Evolutionary conservation across 164 flowering plant species (phyloP).

Genomic region (Berberis thunbergii): DNA sequence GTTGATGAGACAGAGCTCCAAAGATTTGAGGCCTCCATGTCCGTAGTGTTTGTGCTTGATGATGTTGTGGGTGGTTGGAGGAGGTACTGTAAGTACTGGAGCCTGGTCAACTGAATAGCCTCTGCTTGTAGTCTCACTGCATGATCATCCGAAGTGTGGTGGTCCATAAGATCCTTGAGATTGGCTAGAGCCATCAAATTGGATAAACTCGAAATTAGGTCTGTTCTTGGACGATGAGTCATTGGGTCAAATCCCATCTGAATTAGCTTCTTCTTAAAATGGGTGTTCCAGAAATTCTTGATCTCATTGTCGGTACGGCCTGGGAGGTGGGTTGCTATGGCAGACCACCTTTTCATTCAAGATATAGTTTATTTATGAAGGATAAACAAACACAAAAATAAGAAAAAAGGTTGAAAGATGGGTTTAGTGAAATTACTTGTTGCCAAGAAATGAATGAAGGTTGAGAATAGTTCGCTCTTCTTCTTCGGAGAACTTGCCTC

Average conservation of each 20-base stretch:
- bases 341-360: constrained; percentile 28
- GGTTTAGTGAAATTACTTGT: constrained; percentile 36
- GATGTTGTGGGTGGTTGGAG: constrained; percentile 26
- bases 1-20: constrained; percentile 24
- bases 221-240: constrained; percentile 46
- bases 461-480: constrained; percentile 66
- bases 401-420: background rate
- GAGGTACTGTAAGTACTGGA: constrained; percentile 45
- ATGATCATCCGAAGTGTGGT: constrained; percentile 13
- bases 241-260: constrained; percentile 53
- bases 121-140: constrained; percentile 38
- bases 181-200: constrained; percentile 36
- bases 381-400: background rate
- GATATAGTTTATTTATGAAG: background rate
- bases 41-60: constrained; percentile 15
- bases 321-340: constrained; percentile 40
- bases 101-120: constrained; percentile 47
- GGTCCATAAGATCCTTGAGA: constrained; percentile 23
- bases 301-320: constrained; percentile 50
- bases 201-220: constrained; percentile 31
- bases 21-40: constrained; percentile 34
- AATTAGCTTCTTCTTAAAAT: constrained; percentile 43
- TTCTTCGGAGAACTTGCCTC: constrained; percentile 55
- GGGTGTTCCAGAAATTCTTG: constrained; percentile 55
- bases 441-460: constrained; percentile 67